Evolutionary conservation across 331 rosid genomes (phyloP), one percentile per base, ranked within the genome.

Genomic region (Telfairia occidentalis): DNA sequence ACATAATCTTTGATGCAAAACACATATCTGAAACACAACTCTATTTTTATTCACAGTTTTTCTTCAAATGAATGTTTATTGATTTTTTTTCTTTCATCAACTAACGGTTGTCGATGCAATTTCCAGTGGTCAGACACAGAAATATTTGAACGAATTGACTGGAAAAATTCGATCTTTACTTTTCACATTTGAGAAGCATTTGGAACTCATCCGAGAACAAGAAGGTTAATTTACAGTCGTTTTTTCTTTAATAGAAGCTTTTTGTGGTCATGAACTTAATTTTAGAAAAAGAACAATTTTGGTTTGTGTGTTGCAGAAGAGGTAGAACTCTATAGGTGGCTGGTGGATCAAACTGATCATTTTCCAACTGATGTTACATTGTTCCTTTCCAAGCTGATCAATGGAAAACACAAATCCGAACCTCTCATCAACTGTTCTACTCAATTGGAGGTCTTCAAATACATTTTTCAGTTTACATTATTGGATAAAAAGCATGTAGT

Each of bases 261-360:
- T 13, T 55, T 54, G 5, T 21, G 12, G 13, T 19, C 58, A 52
- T 52, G n/a, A 18, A 50, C 57, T 50, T 6, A 50, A n/a, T 55
- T n/a, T n/a, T 11, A 57, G 13, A 10, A 1, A 9, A 23, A 23
- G 1, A 21, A 2, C 2, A 43, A 43, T 0, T 0, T 35, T 64
- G 49, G 73, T 11, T 66, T 66, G 10, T 40, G 53, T 10, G 1
- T 23, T 66, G 73, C 73, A 67, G 73, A 24, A 24, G 73, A 67
- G 35, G 35, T 42, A 42, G 54, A 42, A 21, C 73, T 67, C 12
- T 67, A 38, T 42, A 42, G 54, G 35, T 67, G 54, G 53, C 53
- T 67, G 73, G 73, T 67, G 54, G 73, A 42, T 42, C 73, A 67
- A 67, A 67, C 53, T 23, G 73, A 67, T 23, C 73, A 67, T 67